Base-by-base conservation (phyloP, 768 basidiomycete genomes). In the Pisolithus albus region DNA sequence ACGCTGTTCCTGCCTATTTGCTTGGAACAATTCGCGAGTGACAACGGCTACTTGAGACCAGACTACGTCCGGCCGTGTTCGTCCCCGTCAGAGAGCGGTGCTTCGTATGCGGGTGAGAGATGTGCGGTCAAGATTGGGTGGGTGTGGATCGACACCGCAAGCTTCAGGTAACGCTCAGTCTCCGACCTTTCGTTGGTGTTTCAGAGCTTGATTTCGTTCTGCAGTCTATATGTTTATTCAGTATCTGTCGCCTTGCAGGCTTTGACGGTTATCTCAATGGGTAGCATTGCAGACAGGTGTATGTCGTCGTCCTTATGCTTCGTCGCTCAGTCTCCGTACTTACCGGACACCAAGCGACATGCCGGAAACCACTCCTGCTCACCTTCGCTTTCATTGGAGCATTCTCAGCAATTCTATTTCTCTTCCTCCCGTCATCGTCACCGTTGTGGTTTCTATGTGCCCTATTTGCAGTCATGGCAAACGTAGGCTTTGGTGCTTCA, bases 241-340 rank as follows among this genome's bases (percentile, higher is more conserved):
- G 72, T 83, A 13, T 91, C 89, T 0, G 94, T 97, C 1, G 86
- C 86, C 0, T 67, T 95, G 0, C 94, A 97, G 64, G 94, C 93
- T 0, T 61, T 97, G n/a, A 90, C 86, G 0, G 92, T 99, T 37
- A 92, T 99, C 50, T 93, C 94, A 5, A 88, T 96, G 77, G 91
- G 92, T 7, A 83, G 83, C 15, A 83, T 95, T 50, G 95, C 94
- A 1, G 92, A 98, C 69, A 82, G 88, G 55, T 83, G 92, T 94
- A 59, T 52, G 88, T 75, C 40, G 39, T 32, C 7, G 30, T 21
- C 18, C 18, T 7, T 28, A 19, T 7, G 7, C 21, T 32, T 4
- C 8, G 23, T 5, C 21, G 8, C 23, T 9, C 10, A 21, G 40
- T 39, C 53, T 23, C 56, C 56, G 13, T 52, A 36, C 32, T 37